Evolutionary conservation across 2,329 filamentous ascomycete species (phyloP).

Genomic region (Hymenoscyphus repandus): DNA sequence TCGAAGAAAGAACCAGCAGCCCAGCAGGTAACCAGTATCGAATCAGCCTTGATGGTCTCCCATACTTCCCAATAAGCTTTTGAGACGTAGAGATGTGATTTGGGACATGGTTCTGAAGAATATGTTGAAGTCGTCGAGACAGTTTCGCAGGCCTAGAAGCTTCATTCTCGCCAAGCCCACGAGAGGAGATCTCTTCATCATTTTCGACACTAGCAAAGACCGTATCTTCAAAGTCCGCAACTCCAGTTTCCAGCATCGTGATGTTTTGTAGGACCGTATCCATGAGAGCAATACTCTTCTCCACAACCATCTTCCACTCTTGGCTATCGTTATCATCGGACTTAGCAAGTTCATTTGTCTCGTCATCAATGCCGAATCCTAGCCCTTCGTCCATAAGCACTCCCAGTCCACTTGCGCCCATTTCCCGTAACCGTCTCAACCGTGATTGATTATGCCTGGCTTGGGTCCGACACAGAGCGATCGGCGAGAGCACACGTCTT

Average conservation of each 20-base stretch:
- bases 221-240: constrained; percentile 59
- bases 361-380: constrained; percentile 57
- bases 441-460: constrained; percentile 68
- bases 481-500: constrained; percentile 67
- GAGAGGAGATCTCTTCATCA: constrained; percentile 51
- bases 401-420: constrained; percentile 81
- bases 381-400: constrained; percentile 84
- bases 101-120: constrained; percentile 66
- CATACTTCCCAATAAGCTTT: constrained; percentile 56
- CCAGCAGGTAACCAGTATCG: constrained; percentile 85
- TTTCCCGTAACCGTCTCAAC: constrained; percentile 67
- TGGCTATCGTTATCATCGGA: constrained; percentile 36
- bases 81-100: constrained; percentile 56
- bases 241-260: constrained; percentile 55
- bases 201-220: constrained; percentile 59
- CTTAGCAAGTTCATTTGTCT: constrained; percentile 44
- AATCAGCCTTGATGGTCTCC: constrained; percentile 67
- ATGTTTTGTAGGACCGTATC: constrained; percentile 76
- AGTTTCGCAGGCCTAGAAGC: constrained; percentile 47
- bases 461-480: constrained; percentile 70
- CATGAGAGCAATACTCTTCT: constrained; percentile 78
- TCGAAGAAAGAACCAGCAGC: constrained; percentile 71
- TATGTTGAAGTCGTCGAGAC: constrained; percentile 59
- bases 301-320: constrained; percentile 69
- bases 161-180: constrained; percentile 37